Base-by-base conservation (phyloP, 306 rosid species). In the Quercus gilva region DNA sequence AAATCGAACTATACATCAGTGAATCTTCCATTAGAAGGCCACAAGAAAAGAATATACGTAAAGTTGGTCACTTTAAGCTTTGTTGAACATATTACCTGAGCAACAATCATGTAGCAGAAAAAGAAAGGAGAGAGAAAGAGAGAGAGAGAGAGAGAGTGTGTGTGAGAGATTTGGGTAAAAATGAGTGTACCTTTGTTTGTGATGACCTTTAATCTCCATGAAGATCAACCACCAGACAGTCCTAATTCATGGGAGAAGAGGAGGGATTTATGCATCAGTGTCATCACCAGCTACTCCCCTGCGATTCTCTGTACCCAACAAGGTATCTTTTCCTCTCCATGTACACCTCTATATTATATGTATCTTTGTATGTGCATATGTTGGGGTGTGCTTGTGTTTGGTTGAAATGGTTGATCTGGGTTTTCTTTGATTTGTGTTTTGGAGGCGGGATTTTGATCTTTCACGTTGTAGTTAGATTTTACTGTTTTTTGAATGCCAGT, bases 161-260 rank as follows among this genome's bases (percentile, higher is more conserved):
- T 0, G 41, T 0, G 45, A 8, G 45, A 71, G 60, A 37, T 18
- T 55, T 18, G 73, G 5, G 67, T 9, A 28, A 90, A 88, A 84
- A 95, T 96, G 99, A 96, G 96, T 85, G 96, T 90, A 57, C 84
- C 97, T 76, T 85, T 93, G 87, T 87, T 97, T 77, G 93, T 91
- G 79, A 93, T 96, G 98, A 89, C 97, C 89, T 93, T 96, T 89
- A 93, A 93, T 89, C 96, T 96, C 13, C 93, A 87, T n/a, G 99
- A 96, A 57, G 96, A 96, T 88, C 88, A 93, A 78, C 86, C 86
- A 12, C 84, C 81, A 29, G 99, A 96, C 23, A 90, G 98, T 78
- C 92, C 99, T 43, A 89, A 96, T 87, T 91, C 97, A 2, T 96
- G 99, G 99, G 98, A 89, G 74, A 96, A 91, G 88, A 90, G 98